phyloP scores from a whole-genome alignment of 78 protist genomes.

The Ministeria vibrans region DNA sequence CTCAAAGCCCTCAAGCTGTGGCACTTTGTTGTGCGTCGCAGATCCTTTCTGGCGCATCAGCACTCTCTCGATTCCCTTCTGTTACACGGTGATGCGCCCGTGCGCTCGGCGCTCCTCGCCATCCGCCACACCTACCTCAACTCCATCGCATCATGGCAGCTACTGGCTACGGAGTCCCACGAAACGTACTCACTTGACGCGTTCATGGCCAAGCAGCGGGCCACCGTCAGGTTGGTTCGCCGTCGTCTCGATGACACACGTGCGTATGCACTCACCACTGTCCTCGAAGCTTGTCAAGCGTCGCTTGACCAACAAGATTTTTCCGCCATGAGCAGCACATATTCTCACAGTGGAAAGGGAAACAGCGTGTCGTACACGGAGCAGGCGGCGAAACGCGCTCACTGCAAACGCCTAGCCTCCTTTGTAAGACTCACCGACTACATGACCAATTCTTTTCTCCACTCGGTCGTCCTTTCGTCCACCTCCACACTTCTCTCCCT shows the following conservation, averaged over 20 bases:
- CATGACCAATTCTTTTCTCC: not conserved
- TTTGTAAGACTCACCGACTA: not conserved
- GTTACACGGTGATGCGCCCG: not conserved
- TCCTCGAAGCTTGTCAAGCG: slow-evolving; percentile 2
- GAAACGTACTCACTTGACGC: slow-evolving; percentile 4
- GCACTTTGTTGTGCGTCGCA: not conserved
- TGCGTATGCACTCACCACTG: not conserved
- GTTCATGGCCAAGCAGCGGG: slow-evolving; percentile 14
- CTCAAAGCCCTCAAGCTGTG: slow-evolving; percentile 28
- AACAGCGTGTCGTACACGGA: not conserved
- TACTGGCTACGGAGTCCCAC: not conserved
- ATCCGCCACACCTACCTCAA: slow-evolving; percentile 37
- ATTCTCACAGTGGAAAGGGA: not conserved
- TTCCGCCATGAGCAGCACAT: not conserved
- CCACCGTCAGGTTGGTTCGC: not conserved
- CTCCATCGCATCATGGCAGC: not conserved
- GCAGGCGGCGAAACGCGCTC: not conserved
- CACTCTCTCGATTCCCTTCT: not conserved
- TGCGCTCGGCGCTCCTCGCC: slow-evolving; percentile 22
- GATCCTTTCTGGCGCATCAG: not conserved
- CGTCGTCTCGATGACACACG: not conserved
- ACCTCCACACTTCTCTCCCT: not conserved
- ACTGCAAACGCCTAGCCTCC: not conserved
- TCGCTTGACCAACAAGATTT: not conserved
- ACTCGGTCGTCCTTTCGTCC: not conserved